phyloP scores from a whole-genome alignment of 1,139 yeast genomes.

The Candida pseudoviswanathii region DNA sequence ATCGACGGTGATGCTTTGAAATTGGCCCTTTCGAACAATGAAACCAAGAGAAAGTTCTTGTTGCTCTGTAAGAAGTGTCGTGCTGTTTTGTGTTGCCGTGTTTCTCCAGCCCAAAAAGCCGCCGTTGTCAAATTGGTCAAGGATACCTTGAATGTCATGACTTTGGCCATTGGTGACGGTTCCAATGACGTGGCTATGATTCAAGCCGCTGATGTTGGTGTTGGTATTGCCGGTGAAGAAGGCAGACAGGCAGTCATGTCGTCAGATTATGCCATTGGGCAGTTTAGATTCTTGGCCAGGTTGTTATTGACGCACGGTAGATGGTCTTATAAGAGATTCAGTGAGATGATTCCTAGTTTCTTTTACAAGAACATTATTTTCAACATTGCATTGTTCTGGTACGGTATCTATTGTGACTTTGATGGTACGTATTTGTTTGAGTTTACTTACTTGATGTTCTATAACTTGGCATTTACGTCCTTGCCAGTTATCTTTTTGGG shows the following conservation, averaged over 20 bases:
- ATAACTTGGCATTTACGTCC: slow-evolving; percentile 93
- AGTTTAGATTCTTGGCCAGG: slow-evolving; percentile 80
- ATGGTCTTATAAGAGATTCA: slow-evolving; percentile 89
- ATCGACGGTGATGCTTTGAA: slow-evolving; percentile 93
- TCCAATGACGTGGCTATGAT: slow-evolving; percentile 99
- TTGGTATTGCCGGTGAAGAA: slow-evolving; percentile 98
- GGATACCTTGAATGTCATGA: slow-evolving; percentile 72
- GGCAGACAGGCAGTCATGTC: slow-evolving; percentile 99
- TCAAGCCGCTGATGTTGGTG: slow-evolving; percentile 98
- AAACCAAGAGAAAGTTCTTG: slow-evolving; percentile 66
- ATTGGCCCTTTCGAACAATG: slow-evolving; percentile 61
- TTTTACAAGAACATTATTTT: slow-evolving; percentile 91
- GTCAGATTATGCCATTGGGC: slow-evolving; percentile 95
- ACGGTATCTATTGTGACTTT: slow-evolving; percentile 79
- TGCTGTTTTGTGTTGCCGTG: slow-evolving; percentile 95
- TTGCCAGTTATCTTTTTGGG: slow-evolving; percentile 91
- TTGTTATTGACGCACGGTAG: slow-evolving; percentile 89
- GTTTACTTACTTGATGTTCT: slow-evolving; percentile 88
- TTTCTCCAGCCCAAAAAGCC: slow-evolving; percentile 96
- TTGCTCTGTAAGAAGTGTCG: slow-evolving; percentile 90
- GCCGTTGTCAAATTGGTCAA: slow-evolving; percentile 91
- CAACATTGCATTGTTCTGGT: slow-evolving; percentile 90
- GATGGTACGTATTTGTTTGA: slow-evolving; percentile 94
- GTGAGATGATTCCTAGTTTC: slow-evolving; percentile 94
- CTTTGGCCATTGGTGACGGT: slow-evolving; percentile 97